Percentiles rank a stretch among this genome's conserved stretches.
These are phyloP conservation scores for Boletales sp. DNA, from an alignment of 768 basidiomycete genomes.

Conservation along the genomic window DNA sequence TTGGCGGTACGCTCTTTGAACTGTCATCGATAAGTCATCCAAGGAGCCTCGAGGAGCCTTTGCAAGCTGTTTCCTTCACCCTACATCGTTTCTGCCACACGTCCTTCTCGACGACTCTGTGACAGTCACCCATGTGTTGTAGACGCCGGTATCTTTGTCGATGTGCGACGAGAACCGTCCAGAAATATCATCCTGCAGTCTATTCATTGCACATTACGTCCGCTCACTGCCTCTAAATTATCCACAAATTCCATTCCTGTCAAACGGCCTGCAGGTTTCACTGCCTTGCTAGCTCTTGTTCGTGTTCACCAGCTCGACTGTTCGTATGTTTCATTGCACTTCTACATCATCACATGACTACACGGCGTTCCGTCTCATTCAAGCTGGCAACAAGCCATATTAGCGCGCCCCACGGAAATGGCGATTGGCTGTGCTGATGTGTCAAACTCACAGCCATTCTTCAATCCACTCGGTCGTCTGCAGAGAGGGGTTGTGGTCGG, in stretches of 20 bases:
- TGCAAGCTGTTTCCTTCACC: background rate
- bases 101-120: background rate
- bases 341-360: conserved; percentile 1
- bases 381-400: background rate
- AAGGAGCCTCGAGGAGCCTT: background rate
- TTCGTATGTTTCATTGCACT: conserved; percentile 8
- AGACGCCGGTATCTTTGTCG: background rate
- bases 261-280: conserved; percentile 3
- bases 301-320: conserved; percentile 1
- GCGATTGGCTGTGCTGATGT: conserved; percentile 15
- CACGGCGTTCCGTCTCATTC: conserved; percentile 2
- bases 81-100: background rate
- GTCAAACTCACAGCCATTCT: background rate
- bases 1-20: background rate
- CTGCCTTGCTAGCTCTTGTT: background rate
- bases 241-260: conserved; percentile 5
- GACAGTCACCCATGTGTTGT: background rate
- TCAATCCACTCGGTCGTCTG: background rate
- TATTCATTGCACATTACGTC: conserved; percentile 12
- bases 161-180: conserved; percentile 2
- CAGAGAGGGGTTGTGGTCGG: conserved; percentile 1
- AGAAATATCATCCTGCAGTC: conserved; percentile 1
- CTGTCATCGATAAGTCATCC: background rate
- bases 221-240: conserved; percentile 1
- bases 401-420: conserved; percentile 13